Conservation (phyloP, 2,329 filamentous ascomycete species). For the Fusarium azukiicola region DNA sequence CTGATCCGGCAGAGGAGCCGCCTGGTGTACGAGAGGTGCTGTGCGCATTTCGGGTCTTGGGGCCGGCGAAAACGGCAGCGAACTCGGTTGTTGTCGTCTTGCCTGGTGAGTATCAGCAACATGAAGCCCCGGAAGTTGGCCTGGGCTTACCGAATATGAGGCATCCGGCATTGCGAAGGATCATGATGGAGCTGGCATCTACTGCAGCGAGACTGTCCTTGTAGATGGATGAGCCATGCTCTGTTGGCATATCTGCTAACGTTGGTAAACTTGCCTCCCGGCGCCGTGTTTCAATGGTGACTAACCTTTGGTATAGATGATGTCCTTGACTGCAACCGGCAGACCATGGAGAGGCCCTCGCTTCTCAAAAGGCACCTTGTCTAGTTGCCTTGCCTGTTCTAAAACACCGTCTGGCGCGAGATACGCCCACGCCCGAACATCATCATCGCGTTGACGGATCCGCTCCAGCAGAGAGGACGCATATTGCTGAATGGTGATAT, state of each 20-base stretch:
- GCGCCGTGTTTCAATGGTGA: slow-evolving; percentile 47
- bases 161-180: slow-evolving; percentile 75
- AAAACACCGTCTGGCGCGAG: slow-evolving; percentile 69
- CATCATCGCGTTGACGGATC: slow-evolving; percentile 66
- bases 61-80: slow-evolving; percentile 71
- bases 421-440: slow-evolving; percentile 74
- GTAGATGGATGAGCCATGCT: slow-evolving; percentile 76
- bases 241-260: slow-evolving; percentile 74
- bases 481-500: slow-evolving; percentile 73
- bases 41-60: slow-evolving; percentile 79
- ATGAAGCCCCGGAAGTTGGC: slow-evolving; percentile 67
- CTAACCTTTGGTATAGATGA: slow-evolving; percentile 77
- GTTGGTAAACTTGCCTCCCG: background rate
- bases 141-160: slow-evolving; percentile 70
- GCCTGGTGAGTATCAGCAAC: slow-evolving; percentile 71
- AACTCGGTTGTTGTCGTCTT: slow-evolving; percentile 73
- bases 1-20: slow-evolving; percentile 84
- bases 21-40: slow-evolving; percentile 81
- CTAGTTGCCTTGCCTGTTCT: slow-evolving; percentile 70
- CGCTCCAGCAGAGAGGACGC: slow-evolving; percentile 69
- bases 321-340: slow-evolving; percentile 78
- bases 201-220: slow-evolving; percentile 63
- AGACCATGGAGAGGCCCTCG: slow-evolving; percentile 79
- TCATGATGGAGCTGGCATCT: slow-evolving; percentile 73
- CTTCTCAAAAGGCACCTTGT: slow-evolving; percentile 67